These are phyloP conservation scores for Fragaria iinumae DNA, from an alignment of 306 rosid genomes.

Conservation along the genomic window DNA sequence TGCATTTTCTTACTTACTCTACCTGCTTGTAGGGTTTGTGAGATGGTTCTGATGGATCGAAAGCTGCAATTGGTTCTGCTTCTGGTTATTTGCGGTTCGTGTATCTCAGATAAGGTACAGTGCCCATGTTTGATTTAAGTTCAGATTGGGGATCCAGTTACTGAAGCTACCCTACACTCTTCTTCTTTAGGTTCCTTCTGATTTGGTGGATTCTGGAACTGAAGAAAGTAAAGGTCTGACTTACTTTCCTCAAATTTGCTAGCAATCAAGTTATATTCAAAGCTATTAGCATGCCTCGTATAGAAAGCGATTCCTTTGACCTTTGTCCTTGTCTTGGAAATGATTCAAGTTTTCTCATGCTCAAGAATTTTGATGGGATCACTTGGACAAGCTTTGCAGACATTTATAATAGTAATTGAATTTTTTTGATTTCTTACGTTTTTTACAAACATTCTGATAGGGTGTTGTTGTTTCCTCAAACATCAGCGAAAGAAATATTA, in stretches of 20 bases:
- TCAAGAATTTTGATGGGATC: neutral
- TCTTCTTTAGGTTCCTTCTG: conserved; percentile 25
- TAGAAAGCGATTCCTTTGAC: neutral
- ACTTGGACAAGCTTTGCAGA: neutral
- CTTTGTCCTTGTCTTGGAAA: neutral
- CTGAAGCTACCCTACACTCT: conserved; percentile 11
- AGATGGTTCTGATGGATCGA: conserved; percentile 25
- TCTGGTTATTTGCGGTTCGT: conserved; percentile 21
- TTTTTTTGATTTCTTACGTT: neutral
- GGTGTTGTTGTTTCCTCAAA: neutral
- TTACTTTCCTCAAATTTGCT: neutral
- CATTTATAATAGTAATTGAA: neutral
- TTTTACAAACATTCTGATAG: neutral
- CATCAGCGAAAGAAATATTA: neutral
- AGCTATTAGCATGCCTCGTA: too few species aligned
- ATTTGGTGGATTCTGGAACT: conserved; percentile 30
- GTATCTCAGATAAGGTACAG: conserved; percentile 40
- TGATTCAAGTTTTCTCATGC: neutral
- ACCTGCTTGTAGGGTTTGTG: conserved; percentile 34
- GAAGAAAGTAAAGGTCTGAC: conserved; percentile 36
- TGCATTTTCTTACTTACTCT: neutral
- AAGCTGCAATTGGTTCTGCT: conserved; percentile 23
- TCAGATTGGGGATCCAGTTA: conserved; percentile 6
- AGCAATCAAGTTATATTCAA: too few species aligned
- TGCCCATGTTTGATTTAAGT: neutral